These are phyloP conservation scores for Quercus engelmannii DNA, from an alignment of 306 rosid species.

Conservation along the genomic window DNA sequence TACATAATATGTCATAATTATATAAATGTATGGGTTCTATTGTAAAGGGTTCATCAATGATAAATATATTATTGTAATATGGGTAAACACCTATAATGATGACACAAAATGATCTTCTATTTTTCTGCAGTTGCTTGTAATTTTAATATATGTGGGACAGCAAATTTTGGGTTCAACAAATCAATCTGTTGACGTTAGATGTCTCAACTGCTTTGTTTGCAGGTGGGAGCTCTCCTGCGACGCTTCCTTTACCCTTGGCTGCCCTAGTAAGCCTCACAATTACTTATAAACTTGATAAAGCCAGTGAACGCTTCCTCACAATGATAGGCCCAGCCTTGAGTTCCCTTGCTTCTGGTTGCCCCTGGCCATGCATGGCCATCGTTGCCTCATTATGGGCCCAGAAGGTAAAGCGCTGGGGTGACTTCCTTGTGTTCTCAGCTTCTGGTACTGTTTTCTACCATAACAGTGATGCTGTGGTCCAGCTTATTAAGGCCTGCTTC, in stretches of 20 bases:
- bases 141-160: conserved; percentile 10
- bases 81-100: not conserved
- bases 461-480: conserved; percentile 82
- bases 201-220: conserved; percentile 27
- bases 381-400: conserved; percentile 77
- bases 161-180: not conserved
- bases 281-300: conserved; percentile 77
- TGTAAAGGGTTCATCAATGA: not conserved
- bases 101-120: not conserved
- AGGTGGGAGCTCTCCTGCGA: conserved; percentile 74
- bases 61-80: not conserved
- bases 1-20: conserved; percentile 7
- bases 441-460: conserved; percentile 84
- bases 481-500: conserved; percentile 88
- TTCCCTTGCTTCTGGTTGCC: conserved; percentile 76
- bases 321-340: conserved; percentile 65
- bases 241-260: conserved; percentile 95
- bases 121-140: not conserved
- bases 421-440: conserved; percentile 66
- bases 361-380: conserved; percentile 89
- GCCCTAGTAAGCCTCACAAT: conserved; percentile 79
- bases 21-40: conserved; percentile 12
- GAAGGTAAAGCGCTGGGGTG: conserved; percentile 86
- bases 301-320: conserved; percentile 54
- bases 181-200: conserved; percentile 30